phyloP scores from a whole-genome alignment of 169 alveolate species.

The Eimeria falciformis region DNA sequence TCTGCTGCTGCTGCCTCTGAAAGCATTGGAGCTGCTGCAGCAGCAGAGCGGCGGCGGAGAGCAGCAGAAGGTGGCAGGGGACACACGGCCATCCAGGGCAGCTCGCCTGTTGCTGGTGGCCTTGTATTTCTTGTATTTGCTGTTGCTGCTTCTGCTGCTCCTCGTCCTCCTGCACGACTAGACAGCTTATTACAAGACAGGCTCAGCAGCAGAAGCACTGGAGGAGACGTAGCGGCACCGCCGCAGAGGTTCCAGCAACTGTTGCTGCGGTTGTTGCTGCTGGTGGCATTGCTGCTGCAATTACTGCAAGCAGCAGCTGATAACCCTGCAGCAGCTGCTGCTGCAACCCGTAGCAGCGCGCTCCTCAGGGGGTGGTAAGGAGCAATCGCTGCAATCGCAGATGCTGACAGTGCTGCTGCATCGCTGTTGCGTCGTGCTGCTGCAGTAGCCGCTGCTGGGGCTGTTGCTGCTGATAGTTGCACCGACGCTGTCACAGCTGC shows the following conservation, averaged over 20 bases:
- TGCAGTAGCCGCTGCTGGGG: slow-evolving; percentile 40
- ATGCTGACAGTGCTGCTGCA: slow-evolving; percentile 10
- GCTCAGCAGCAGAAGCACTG: slow-evolving; percentile 1
- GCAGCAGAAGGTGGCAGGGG: too few species aligned
- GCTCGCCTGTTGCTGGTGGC: slow-evolving; percentile 37
- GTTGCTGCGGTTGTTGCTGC: neutral
- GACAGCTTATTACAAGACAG: neutral
- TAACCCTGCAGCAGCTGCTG: slow-evolving; percentile 38
- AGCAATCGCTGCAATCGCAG: slow-evolving; percentile 13
- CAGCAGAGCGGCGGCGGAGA: too few species aligned
- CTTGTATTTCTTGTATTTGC: neutral
- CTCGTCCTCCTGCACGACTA: slow-evolving; percentile 12
- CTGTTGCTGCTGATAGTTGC: neutral
- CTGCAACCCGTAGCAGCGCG: neutral
- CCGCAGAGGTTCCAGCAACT: neutral
- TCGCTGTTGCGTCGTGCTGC: slow-evolving; percentile 5
- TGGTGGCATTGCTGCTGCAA: neutral
- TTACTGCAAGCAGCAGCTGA: neutral
- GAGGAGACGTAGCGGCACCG: neutral
- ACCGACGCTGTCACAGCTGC: neutral
- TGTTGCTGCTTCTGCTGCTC: slow-evolving; percentile 13
- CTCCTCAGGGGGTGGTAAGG: neutral
- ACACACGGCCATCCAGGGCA: too few species aligned
- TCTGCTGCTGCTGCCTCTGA: neutral
- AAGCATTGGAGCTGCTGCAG: too few species aligned